A percentile compares a stretch with the other conserved stretches of the same genome.
These are phyloP conservation scores for Trichoderma koningii DNA, from an alignment of 2,329 filamentous ascomycete species.

Conservation along the genomic window DNA sequence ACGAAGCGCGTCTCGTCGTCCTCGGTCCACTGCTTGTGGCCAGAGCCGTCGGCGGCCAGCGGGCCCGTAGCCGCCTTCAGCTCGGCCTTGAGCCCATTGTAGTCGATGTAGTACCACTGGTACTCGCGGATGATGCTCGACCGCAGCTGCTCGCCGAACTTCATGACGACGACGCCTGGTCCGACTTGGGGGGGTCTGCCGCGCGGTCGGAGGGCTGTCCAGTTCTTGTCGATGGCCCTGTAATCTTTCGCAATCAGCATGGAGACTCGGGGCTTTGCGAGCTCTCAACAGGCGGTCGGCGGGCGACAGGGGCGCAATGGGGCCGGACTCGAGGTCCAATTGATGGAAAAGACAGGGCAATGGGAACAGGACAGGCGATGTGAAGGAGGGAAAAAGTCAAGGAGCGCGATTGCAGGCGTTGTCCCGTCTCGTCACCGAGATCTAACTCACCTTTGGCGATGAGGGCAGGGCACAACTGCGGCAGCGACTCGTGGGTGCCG, in stretches of 20 bases:
- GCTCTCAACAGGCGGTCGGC: not conserved
- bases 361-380: not conserved
- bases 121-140: conserved; percentile 96
- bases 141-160: conserved; percentile 95
- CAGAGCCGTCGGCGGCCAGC: conserved; percentile 44
- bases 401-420: conserved; percentile 1
- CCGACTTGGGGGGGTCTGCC: conserved; percentile 41
- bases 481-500: conserved; percentile 12
- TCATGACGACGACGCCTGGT: conserved; percentile 64
- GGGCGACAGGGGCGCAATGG: conserved; percentile 1
- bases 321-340: not conserved
- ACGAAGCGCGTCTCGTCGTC: conserved; percentile 92
- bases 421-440: not conserved
- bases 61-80: conserved; percentile 72
- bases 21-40: conserved; percentile 75
- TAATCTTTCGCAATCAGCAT: conserved; percentile 59
- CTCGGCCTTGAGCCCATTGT: conserved; percentile 86
- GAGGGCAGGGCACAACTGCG: not conserved
- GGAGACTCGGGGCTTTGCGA: conserved; percentile 28
- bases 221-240: conserved; percentile 46
- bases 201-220: conserved; percentile 42
- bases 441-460: conserved; percentile 11
- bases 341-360: not conserved
- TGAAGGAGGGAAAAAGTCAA: not conserved
- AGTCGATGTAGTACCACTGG: conserved; percentile 97